Base-by-base conservation (phyloP, 345 rosid species). In the Noccaea bulbosa region DNA sequence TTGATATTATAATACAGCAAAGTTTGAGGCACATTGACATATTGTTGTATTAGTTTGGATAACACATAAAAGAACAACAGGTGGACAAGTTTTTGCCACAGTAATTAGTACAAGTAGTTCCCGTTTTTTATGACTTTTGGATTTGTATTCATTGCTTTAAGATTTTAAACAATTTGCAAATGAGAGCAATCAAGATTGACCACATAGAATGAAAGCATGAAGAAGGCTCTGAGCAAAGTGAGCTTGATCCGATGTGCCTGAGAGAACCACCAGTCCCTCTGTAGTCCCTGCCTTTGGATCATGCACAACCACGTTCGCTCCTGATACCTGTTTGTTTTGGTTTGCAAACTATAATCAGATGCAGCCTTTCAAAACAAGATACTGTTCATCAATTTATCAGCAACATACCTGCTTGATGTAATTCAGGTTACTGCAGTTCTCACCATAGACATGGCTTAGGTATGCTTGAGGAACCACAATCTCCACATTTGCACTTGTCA, bases 191-290 rank as follows among this genome's bases (percentile, higher is more conserved):
- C 61, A 73, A 72, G 60, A 17, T 64, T 65, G 83, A 35, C 87
- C 90, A 7, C 82, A 82, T 16, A 86, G 80, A 69, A 86, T 85
- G 71, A 85, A 85, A 35, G 89, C 92, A 64, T 89, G 96, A 51
- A 89, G 78, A 39, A 89, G 89, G 76, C 83, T 84, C 61, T 90
- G 89, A 5, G 96, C 93, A 63, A 84, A 83, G 7, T 77, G 87
- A 57, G 81, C 80, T 79, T 90, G 89, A 72, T 87, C 84, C 1
- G 85, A 62, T 48, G 88, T 77, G 22, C 93, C 96, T 2, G 91
- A 80, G 64, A 90, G 81, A 17, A 81, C 81, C 30, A 86, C 87
- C 24, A 83, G 34, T 35, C 86, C 91, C 62, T 87, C 96, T 10
- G 85, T 52, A 20, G 83, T 79, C 58, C 93, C 93, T n/a, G 81